phyloP scores from a whole-genome alignment of 192 early-diverging fungal genomes.

The Gigaspora rosea region DNA sequence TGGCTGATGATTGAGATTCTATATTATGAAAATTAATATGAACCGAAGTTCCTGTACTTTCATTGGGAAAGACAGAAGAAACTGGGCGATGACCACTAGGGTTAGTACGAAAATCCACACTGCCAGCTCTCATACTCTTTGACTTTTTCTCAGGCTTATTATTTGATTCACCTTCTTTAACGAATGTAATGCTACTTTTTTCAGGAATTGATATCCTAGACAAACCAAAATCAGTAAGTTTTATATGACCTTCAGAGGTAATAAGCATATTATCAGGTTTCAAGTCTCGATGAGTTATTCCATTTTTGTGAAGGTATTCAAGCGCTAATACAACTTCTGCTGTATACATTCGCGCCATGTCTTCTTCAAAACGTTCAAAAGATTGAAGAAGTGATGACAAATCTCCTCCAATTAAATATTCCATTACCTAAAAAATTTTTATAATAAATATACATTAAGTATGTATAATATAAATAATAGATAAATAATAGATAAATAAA shows the following conservation, averaged over 20 bases:
- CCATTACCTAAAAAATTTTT: slow-evolving; percentile 58
- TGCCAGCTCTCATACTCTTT: slow-evolving; percentile 1
- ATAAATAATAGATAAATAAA: too few species aligned
- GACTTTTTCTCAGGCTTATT: slow-evolving; percentile 33
- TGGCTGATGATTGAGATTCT: neutral
- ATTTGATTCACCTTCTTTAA: slow-evolving; percentile 27
- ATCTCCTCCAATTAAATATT: slow-evolving; percentile 89
- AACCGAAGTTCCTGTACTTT: neutral
- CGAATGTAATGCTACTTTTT: slow-evolving; percentile 37
- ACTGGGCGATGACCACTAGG: slow-evolving; percentile 4
- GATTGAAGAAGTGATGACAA: slow-evolving; percentile 73
- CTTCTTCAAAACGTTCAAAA: slow-evolving; percentile 79
- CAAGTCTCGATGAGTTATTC: slow-evolving; percentile 86
- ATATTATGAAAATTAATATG: slow-evolving; percentile 16
- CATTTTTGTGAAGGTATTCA: slow-evolving; percentile 87
- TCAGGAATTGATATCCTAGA: slow-evolving; percentile 76
- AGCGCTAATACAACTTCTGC: slow-evolving; percentile 89
- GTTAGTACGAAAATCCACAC: neutral
- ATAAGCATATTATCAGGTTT: slow-evolving; percentile 87
- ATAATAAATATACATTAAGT: too few species aligned
- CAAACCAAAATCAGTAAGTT: slow-evolving; percentile 94
- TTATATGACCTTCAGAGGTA: slow-evolving; percentile 86
- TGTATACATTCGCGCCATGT: slow-evolving; percentile 84
- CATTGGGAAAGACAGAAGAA: slow-evolving; percentile 29
- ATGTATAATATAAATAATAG: too few species aligned